Base-by-base conservation (phyloP, 2,329 filamentous ascomycete species). In the Fusarium sp. region DNA sequence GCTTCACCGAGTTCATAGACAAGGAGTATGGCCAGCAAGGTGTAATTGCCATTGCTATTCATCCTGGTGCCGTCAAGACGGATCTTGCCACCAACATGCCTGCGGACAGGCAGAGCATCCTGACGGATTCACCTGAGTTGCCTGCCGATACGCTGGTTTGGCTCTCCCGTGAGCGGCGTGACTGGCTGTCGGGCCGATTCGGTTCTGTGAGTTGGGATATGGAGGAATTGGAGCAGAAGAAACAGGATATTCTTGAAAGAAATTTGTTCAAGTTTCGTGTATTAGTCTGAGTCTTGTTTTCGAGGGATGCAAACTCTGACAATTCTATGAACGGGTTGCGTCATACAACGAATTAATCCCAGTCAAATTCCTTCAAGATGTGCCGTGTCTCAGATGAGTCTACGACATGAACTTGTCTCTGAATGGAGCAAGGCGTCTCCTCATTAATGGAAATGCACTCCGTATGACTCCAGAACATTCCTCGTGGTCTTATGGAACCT, bases 141-240 rank as follows among this genome's bases (percentile, higher is more conserved):
- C 20, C 56, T 20, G 51, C 51, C 7, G 51, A 56, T 5, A 59
- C 56, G 0, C 22, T 59, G 7, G 8, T 59, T 3, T 59, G 56
- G 51, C 17, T 59, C 2, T 56, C 17, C 19, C 13, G n/a, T 14
- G 15, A 56, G 22, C 15, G 28, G 3, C 9, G 41, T 0, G 26
- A 59, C 2, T 59, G 51, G 56, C 10, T 59, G 0, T 48, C 56
- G 0, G 56, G 51, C 0, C 22, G 51, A 17, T 59, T 56, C 0
- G 14, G 24, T 0, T 33, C 28, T 17, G 56, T 55, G 5, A 40
- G 39, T 5, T 56, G 51, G 56, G 35, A 56, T 1, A 59, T 59
- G 51, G 28, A 56, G n/a, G 50, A 55, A 7, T 15, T 59, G 1
- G 51, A 35, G 11, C 8, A 19, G 4, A 59, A 47, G 28, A 56